phyloP scores from a whole-genome alignment of 257 asterid species.

The Gynochthodes officinalis region DNA sequence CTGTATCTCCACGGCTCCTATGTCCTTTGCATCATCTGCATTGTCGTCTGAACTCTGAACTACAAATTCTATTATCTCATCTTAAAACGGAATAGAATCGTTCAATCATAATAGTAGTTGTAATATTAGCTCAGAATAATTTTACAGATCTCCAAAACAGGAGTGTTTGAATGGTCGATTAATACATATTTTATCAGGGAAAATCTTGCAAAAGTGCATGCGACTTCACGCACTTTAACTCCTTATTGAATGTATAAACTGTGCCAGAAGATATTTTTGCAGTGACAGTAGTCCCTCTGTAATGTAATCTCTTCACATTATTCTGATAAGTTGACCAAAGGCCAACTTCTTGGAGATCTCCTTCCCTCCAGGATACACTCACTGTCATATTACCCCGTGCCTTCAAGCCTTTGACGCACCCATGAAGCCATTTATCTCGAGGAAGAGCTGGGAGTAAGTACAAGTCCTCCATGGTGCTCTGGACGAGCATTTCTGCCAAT shows the following conservation, averaged over 20 bases:
- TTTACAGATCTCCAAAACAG: too few relatives aligned
- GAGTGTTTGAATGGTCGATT: background rate
- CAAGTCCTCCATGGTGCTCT: slow-evolving; percentile 63
- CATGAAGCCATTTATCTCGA: slow-evolving; percentile 56
- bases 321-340: slow-evolving; percentile 45
- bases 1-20: too few relatives aligned
- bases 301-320: slow-evolving; percentile 45
- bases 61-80: too few relatives aligned
- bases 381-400: slow-evolving; percentile 61
- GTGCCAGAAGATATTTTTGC: slow-evolving; percentile 34
- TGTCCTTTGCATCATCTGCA: too few relatives aligned
- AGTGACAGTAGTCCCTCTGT: slow-evolving; percentile 34
- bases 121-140: background rate
- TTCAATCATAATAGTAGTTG: too few relatives aligned
- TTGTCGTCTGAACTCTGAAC: too few relatives aligned
- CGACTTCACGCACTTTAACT: slow-evolving; percentile 43
- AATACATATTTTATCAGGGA: background rate
- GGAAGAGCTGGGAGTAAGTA: slow-evolving; percentile 80
- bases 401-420: slow-evolving; percentile 62
- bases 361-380: slow-evolving; percentile 65
- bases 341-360: slow-evolving; percentile 58
- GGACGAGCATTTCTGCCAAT: slow-evolving; percentile 76
- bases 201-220: slow-evolving; percentile 14
- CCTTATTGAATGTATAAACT: slow-evolving; percentile 59
- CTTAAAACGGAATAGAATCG: too few relatives aligned